These are phyloP conservation scores for Quillaja saponaria DNA, from an alignment of 306 rosid genomes.

Conservation along the genomic window DNA sequence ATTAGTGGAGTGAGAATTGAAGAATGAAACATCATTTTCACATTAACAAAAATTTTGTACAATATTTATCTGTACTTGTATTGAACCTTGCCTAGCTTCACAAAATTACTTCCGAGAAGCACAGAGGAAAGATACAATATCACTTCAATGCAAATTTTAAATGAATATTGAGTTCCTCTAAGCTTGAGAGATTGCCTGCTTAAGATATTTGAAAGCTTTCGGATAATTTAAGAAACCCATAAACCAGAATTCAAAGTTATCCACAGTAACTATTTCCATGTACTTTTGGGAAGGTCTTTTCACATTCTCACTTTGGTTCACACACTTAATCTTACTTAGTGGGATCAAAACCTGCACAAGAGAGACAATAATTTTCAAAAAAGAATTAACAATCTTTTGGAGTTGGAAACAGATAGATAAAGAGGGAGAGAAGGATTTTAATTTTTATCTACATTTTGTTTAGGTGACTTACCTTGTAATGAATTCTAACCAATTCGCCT, in stretches of 20 bases:
- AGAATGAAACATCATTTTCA: neutral
- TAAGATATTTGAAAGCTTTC: conserved; percentile 45
- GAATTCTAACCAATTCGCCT: conserved; percentile 50
- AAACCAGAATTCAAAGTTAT: conserved; percentile 66
- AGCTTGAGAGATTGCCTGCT: conserved; percentile 34
- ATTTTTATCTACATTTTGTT: neutral
- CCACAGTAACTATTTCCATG: conserved; percentile 56
- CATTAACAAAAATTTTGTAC: conserved; percentile 36
- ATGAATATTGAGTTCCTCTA: neutral
- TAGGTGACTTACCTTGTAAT: conserved; percentile 48
- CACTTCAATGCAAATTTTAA: neutral
- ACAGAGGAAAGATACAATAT: conserved; percentile 17
- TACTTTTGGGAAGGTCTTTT: conserved; percentile 54
- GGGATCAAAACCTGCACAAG: conserved; percentile 52
- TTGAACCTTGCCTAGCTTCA: conserved; percentile 6
- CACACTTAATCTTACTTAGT: conserved; percentile 39
- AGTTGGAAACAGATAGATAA: neutral
- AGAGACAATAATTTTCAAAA: neutral
- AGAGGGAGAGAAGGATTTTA: too few relatives aligned
- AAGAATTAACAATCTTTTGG: conserved; percentile 5
- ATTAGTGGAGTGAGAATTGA: too few relatives aligned
- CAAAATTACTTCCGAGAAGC: conserved; percentile 26
- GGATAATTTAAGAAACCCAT: conserved; percentile 63
- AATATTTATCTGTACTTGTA: conserved; percentile 6
- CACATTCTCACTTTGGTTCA: conserved; percentile 44